Conservation (phyloP, 306 rosid genomes). For the Nissolia schottii region DNA sequence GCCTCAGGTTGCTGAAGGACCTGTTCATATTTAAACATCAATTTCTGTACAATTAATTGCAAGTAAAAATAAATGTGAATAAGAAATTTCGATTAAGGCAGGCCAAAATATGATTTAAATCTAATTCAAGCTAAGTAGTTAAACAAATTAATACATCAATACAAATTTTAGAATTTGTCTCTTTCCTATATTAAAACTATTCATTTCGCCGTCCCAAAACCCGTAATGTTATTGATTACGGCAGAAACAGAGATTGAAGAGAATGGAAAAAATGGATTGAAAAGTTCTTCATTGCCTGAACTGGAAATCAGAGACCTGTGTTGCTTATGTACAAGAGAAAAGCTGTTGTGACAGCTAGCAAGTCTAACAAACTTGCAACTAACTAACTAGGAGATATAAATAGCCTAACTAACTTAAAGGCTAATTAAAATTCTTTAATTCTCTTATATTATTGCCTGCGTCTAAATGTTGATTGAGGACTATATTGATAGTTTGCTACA, state of each 20-base stretch:
- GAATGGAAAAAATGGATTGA: too few relatives aligned
- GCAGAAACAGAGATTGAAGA: too few relatives aligned
- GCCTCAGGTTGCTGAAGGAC: constrained; percentile 89
- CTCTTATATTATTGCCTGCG: too few relatives aligned
- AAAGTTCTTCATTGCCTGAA: too few relatives aligned
- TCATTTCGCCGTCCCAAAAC: background rate
- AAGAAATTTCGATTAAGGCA: background rate
- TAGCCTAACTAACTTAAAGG: too few relatives aligned
- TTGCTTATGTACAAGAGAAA: too few relatives aligned
- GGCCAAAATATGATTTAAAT: background rate
- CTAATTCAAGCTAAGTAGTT: background rate
- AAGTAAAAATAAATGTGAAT: background rate
- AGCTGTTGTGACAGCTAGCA: too few relatives aligned
- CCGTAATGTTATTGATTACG: background rate
- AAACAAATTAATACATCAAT: background rate
- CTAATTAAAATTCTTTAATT: too few relatives aligned
- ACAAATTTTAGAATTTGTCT: background rate
- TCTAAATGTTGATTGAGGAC: background rate
- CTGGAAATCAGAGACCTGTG: too few relatives aligned
- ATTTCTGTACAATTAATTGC: background rate
- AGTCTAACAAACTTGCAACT: too few relatives aligned
- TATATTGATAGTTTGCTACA: background rate
- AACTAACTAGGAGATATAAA: too few relatives aligned
- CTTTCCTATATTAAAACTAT: background rate
- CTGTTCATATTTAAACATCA: constrained; percentile 33